These are phyloP conservation scores for Coemansia sp. DNA, from an alignment of 192 early-diverging fungal species.

Conservation along the genomic window DNA sequence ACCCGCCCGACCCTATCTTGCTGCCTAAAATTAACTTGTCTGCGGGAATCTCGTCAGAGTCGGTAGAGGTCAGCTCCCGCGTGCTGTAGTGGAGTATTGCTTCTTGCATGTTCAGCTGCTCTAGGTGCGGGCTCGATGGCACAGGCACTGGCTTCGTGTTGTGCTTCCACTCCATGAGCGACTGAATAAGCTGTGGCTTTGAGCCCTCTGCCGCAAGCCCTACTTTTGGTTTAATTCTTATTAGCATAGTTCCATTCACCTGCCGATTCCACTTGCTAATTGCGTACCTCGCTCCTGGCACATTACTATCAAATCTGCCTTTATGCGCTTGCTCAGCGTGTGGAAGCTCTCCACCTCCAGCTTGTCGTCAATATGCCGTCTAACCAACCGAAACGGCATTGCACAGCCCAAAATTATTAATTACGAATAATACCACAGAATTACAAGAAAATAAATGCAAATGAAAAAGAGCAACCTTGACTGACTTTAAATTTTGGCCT, in stretches of 20 bases:
- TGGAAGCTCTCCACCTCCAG: conserved; percentile 60
- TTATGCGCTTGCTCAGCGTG: conserved; percentile 63
- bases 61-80: conserved; percentile 35
- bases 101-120: conserved; percentile 52
- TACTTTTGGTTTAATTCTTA: conserved; percentile 12
- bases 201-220: conserved; percentile 65
- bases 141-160: conserved; percentile 67
- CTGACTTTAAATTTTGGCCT: not conserved
- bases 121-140: conserved; percentile 67
- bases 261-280: not conserved
- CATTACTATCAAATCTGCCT: conserved; percentile 69
- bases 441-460: not conserved
- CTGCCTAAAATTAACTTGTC: conserved; percentile 60
- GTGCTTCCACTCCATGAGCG: conserved; percentile 65
- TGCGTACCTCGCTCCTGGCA: conserved; percentile 71
- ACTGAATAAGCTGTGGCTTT: conserved; percentile 61
- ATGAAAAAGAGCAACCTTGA: not conserved
- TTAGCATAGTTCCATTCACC: not conserved
- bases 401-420: not conserved
- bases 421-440: not conserved
- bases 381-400: conserved; percentile 59
- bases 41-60: conserved; percentile 62
- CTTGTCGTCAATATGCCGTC: conserved; percentile 60
- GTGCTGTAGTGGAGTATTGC: conserved; percentile 49
- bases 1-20: conserved; percentile 74